Evolutionary conservation across 108 stramenopile genomes (phyloP).

Genomic region (Parietichytrium sp.): DNA sequence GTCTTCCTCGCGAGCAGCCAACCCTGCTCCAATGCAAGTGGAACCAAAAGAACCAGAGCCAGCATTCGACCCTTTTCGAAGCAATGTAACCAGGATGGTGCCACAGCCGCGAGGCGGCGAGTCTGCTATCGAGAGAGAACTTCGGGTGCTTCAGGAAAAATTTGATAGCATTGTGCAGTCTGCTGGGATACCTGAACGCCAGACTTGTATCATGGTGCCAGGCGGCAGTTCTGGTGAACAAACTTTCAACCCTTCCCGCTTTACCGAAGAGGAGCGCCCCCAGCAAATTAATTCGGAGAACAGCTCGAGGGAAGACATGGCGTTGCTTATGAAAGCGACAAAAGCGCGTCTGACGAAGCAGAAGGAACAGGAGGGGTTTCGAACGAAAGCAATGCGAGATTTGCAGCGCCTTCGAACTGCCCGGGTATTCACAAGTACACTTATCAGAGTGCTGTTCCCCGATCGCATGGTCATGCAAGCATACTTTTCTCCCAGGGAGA

Average conservation of each 20-base stretch:
- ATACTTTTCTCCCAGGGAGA: conserved; percentile 27
- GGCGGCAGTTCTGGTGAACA: too few species aligned
- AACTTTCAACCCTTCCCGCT: background rate
- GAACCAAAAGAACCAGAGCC: background rate
- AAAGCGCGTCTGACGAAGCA: background rate
- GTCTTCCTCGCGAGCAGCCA: background rate
- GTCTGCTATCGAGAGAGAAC: conserved; percentile 3
- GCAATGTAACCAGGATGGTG: background rate
- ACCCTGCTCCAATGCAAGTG: too few species aligned
- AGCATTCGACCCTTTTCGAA: conserved; percentile 14
- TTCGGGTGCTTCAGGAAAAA: background rate
- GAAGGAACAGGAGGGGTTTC: background rate
- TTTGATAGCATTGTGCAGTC: background rate
- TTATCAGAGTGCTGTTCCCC: background rate
- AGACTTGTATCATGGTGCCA: background rate
- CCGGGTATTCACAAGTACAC: background rate
- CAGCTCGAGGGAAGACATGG: too few species aligned
- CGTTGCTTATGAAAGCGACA: background rate
- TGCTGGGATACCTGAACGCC: background rate
- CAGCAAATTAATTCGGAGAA: too few species aligned
- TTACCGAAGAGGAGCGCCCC: too few species aligned
- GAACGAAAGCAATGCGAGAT: conserved; percentile 29
- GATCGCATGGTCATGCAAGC: conserved; percentile 12
- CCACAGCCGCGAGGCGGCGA: background rate
- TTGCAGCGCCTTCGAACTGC: background rate